phyloP scores from a whole-genome alignment of 345 rosid species.

The Pistacia vera region DNA sequence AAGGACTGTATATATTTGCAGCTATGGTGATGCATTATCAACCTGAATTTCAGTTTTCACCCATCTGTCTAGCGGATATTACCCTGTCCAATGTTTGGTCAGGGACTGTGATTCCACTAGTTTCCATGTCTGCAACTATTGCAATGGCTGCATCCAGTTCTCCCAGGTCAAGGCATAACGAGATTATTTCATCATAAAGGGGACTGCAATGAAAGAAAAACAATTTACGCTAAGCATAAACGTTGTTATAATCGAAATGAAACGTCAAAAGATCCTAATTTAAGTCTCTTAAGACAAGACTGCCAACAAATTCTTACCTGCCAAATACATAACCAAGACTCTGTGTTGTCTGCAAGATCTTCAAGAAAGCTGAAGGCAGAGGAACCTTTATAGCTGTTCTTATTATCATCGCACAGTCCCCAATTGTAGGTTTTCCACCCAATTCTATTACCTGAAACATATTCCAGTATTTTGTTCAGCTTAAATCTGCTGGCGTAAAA shows the following conservation, averaged over 20 bases:
- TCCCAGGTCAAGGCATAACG: constrained; percentile 77
- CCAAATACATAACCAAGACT: constrained; percentile 78
- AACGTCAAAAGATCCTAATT: background rate
- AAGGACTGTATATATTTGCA: background rate
- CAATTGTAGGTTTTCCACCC: constrained; percentile 86
- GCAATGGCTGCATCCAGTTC: constrained; percentile 92
- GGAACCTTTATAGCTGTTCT: constrained; percentile 88
- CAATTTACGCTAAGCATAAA: background rate
- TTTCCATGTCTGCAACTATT: constrained; percentile 88
- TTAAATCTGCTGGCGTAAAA: background rate
- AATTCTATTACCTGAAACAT: constrained; percentile 75
- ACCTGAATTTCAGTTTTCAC: constrained; percentile 39
- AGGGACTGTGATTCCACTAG: constrained; percentile 64
- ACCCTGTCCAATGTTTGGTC: constrained; percentile 74
- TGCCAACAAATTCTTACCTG: constrained; percentile 46
- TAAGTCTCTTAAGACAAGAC: background rate
- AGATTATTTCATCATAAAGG: constrained; percentile 80
- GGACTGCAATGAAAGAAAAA: constrained; percentile 53
- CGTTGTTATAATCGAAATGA: background rate
- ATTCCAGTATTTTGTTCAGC: background rate
- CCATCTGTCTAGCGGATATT: constrained; percentile 67
- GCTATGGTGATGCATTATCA: constrained; percentile 27
- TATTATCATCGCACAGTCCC: constrained; percentile 86
- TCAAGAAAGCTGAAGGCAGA: constrained; percentile 84
- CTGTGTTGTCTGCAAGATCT: constrained; percentile 81